These are phyloP conservation scores for Epichloe glyceriae DNA, from an alignment of 2,329 filamentous ascomycete species.

Conservation along the genomic window DNA sequence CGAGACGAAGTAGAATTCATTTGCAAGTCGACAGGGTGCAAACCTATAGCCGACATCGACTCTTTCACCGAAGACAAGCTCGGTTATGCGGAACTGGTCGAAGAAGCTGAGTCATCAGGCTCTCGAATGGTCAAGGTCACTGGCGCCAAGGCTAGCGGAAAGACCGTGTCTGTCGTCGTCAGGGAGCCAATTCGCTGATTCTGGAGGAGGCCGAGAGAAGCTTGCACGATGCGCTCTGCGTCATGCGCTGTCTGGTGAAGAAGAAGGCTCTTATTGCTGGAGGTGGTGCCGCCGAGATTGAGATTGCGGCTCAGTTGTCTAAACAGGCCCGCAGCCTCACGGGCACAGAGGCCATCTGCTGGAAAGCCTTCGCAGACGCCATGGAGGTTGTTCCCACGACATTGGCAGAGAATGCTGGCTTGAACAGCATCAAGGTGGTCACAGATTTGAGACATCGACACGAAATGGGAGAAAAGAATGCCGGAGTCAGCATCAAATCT, in stretches of 20 bases:
- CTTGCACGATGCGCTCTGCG: conserved; percentile 93
- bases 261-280: conserved; percentile 98
- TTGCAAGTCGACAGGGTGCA: conserved; percentile 98
- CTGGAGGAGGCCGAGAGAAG: conserved; percentile 94
- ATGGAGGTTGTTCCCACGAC: conserved; percentile 96
- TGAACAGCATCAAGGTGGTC: conserved; percentile 98
- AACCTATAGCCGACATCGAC: conserved; percentile 95
- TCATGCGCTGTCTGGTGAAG: conserved; percentile 94
- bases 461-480: conserved; percentile 88
- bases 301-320: conserved; percentile 78
- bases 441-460: conserved; percentile 91
- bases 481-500: conserved; percentile 95
- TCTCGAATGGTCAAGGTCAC: conserved; percentile 91
- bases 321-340: conserved; percentile 71
- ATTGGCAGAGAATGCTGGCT: conserved; percentile 87
- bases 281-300: conserved; percentile 91
- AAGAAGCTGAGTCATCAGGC: conserved; percentile 79
- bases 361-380: conserved; percentile 96
- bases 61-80: conserved; percentile 98
- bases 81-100: conserved; percentile 81
- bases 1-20: conserved; percentile 98
- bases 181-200: conserved; percentile 91
- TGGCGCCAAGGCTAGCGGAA: conserved; percentile 69
- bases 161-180: conserved; percentile 90
- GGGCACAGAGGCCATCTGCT: conserved; percentile 94